Evolutionary conservation across 768 basidiomycete species (phyloP), one percentile per base, ranked within the genome.

Genomic region (Xerocomellus intermedius): DNA sequence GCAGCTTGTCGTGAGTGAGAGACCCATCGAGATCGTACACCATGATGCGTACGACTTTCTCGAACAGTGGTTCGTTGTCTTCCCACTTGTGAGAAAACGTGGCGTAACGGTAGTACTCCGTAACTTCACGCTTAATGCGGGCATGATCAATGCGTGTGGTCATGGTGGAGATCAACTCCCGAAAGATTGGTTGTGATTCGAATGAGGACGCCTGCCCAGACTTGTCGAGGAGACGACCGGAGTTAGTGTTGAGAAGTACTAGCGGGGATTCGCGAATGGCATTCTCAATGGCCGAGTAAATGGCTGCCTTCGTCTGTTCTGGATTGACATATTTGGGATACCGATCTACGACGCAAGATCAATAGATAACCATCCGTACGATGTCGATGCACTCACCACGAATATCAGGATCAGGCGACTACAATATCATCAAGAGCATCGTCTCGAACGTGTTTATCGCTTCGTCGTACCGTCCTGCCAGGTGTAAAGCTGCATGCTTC

Each of bases 81-180:
- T 38, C 37, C 37, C 37, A 38, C n/a, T 38, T 38, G 37, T 38
- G 37, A n/a, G 37, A 38, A 38, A 38, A n/a, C 38, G 10, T 56
- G 2, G 37, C 49, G n/a, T 48, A 48, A n/a, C 37, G 50, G 16
- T 39, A 56, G 19, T 48, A 51, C 0, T 39, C 16, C 3, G 5
- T 24, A 1, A 57, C 58, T 0, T 56, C 26, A 2, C 35, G 30
- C 5, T 48, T 13, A 2, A 56, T 58, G 5, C 35, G 55, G 16
- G 38, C 2, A 8, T 22, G 48, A 9, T 58, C 47, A 9, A 50
- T 47, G 8, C 30, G n/a, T 22, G 42, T 49, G 1, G 48, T 52
- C 44, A n/a, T 38, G n/a, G 60, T 56, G 2, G 54, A 56, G 21
- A 52, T 3, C 9, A 56, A 17, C 30, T 56, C 36, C 36, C 14